Base-by-base conservation (phyloP, 1,284 basidiomycete species). In the Naganishia liquefaciens region DNA sequence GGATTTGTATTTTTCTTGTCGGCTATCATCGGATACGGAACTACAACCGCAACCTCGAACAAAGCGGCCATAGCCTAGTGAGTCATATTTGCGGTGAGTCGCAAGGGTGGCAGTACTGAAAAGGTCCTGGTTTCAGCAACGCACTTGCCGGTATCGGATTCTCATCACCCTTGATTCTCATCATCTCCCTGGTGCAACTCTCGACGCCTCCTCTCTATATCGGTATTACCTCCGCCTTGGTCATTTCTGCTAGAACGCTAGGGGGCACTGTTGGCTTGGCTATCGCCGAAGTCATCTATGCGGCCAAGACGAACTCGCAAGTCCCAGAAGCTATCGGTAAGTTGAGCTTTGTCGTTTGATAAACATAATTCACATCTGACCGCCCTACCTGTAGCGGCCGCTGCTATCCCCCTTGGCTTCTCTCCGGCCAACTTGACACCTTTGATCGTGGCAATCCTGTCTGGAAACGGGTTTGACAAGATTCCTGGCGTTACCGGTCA, bases 151-250 rank as follows among this genome's bases (percentile, higher is more conserved):
- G 70, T 6, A 33, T 71, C 7, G 69, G 70, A n/a, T 70, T 70
- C 44, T 68, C 60, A 5, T 52, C 63, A 7, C 70, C 69, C 0
- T 67, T 71, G 40, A 65, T 71, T 28, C 65, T 71, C 3, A 58
- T 70, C 39, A 69, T 71, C 27, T 55, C 69, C 4, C 54, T 63
- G 23, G 67, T 68, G 0, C 70, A 71, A 54, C 54, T 71, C 15
- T 61, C 70, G 1, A 68, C 63, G 1, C 70, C 70, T 7, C 70
- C 69, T 44, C 64, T 68, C 30, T 66, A 70, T n/a, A 71, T 71
- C 49, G 70, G 69, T 10, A 69, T 68, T 4, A 62, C 69, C 5
- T 69, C 70, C 0, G 69, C 70, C 0, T 58, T 70, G 13, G 52
- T 69, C 27, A 69, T 68, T 0, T 64, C 65, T 11, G 58, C 58